phyloP scores from a whole-genome alignment of 2,329 filamentous ascomycete species.

The Scleromitrula shiraiana region DNA sequence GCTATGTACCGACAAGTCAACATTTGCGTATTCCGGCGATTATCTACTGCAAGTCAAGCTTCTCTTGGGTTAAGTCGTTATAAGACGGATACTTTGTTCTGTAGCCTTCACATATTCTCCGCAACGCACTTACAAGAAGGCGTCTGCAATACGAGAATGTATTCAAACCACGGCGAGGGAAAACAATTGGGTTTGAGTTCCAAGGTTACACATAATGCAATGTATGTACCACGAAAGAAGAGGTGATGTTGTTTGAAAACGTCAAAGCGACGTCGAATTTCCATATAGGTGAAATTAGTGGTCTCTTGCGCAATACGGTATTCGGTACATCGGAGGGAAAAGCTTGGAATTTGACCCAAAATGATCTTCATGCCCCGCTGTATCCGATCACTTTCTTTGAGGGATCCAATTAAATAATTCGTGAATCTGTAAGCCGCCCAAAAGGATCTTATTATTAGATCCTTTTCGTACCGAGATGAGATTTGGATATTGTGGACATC shows the following conservation, averaged over 20 bases:
- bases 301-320: neutral
- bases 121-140: slow-evolving; percentile 9
- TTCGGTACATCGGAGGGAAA: slow-evolving; percentile 2
- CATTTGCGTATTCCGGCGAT: neutral
- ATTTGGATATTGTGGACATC: too few species aligned
- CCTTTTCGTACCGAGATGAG: slow-evolving; percentile 7
- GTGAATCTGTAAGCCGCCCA: slow-evolving; percentile 2
- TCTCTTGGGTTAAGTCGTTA: slow-evolving; percentile 2
- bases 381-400: slow-evolving; percentile 5
- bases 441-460: neutral
- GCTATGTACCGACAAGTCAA: neutral
- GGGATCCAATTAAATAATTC: slow-evolving; percentile 1
- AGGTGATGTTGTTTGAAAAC: neutral
- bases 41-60: slow-evolving; percentile 5
- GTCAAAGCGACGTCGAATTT: slow-evolving; percentile 6
- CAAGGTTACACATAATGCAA: slow-evolving; percentile 6
- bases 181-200: slow-evolving; percentile 2
- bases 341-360: slow-evolving; percentile 6
- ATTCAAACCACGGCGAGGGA: neutral
- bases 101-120: slow-evolving; percentile 5
- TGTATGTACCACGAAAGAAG: slow-evolving; percentile 5
- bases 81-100: slow-evolving; percentile 5
- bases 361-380: slow-evolving; percentile 1
- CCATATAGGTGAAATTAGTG: slow-evolving; percentile 3
- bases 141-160: slow-evolving; percentile 9